Conservation (phyloP, 2,329 filamentous ascomycete species). For the Sarocladium kiliense region DNA sequence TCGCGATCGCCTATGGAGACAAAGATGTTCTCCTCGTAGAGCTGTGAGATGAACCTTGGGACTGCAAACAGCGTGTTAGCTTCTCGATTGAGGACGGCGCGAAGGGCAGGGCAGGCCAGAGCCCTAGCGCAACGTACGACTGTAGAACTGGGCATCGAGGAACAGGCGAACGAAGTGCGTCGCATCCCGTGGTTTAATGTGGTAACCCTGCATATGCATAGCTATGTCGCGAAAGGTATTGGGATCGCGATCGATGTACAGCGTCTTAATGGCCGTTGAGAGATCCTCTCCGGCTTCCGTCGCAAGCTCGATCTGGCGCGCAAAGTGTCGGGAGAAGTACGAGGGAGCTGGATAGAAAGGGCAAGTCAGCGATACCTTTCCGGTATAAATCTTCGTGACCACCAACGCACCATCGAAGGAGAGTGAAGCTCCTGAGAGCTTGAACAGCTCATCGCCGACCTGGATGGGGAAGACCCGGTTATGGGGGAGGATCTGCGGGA, state of each 20-base stretch:
- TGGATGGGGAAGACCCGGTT: conserved; percentile 72
- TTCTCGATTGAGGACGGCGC: too few relatives aligned
- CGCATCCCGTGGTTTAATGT: conserved; percentile 75
- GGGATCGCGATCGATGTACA: conserved; percentile 94
- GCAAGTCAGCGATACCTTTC: not conserved
- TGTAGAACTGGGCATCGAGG: conserved; percentile 94
- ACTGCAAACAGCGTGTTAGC: conserved; percentile 43
- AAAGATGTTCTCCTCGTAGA: conserved; percentile 88
- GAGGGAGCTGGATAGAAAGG: conserved; percentile 64
- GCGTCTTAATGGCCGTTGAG: conserved; percentile 57
- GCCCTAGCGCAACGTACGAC: conserved; percentile 45
- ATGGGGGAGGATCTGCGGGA: conserved; percentile 57
- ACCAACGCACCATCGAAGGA: conserved; percentile 62
- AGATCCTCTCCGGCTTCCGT: conserved; percentile 53
- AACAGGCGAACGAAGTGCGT: conserved; percentile 88
- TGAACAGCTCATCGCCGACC: conserved; percentile 67
- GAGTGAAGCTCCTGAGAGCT: conserved; percentile 67
- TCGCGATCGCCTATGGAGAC: conserved; percentile 82
- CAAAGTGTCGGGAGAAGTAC: conserved; percentile 93
- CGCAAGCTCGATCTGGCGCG: conserved; percentile 67
- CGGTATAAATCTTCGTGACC: not conserved
- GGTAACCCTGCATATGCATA: conserved; percentile 86
- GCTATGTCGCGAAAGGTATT: conserved; percentile 84
- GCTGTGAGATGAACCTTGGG: conserved; percentile 81
- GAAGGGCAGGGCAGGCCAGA: not conserved